A percentile compares a stretch with the other conserved stretches of the same genome.
These are phyloP conservation scores for Backusella tuberculispora DNA, from an alignment of 192 early-diverging fungal genomes.

Conservation along the genomic window DNA sequence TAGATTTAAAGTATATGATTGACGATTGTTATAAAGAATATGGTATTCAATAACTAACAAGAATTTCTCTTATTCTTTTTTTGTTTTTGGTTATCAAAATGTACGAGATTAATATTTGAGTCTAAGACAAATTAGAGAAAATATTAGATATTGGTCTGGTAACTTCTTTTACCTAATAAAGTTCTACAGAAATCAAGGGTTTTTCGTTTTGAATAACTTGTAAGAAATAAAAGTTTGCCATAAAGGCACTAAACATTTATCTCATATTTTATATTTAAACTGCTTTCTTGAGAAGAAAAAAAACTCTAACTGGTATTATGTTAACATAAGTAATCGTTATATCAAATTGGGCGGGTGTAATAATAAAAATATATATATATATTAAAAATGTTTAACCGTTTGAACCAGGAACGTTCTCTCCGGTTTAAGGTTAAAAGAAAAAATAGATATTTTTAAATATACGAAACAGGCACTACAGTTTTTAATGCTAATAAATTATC, in stretches of 20 bases:
- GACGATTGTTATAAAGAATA: no score
- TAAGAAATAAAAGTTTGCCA: no score
- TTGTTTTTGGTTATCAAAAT: background rate
- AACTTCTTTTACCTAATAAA: no score
- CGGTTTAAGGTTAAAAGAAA: background rate
- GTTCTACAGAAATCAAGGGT: no score
- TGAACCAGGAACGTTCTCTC: background rate
- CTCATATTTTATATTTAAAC: no score
- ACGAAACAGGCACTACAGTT: background rate
- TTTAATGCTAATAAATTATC: no score
- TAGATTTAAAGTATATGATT: no score
- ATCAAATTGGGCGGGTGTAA: background rate
- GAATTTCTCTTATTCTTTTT: background rate
- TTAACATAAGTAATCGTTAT: background rate
- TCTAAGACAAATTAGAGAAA: background rate
- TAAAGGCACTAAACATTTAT: no score
- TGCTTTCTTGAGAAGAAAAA: no score
- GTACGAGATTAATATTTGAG: slow-evolving; percentile 3
- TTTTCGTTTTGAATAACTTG: no score
- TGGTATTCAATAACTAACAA: no score
- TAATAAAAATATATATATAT: background rate
- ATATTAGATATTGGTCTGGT: background rate
- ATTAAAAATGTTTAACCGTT: background rate
- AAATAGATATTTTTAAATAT: background rate
- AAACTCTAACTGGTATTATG: no score